Conservation (phyloP, 1,284 basidiomycete species). For the Malassezia equina region DNA sequence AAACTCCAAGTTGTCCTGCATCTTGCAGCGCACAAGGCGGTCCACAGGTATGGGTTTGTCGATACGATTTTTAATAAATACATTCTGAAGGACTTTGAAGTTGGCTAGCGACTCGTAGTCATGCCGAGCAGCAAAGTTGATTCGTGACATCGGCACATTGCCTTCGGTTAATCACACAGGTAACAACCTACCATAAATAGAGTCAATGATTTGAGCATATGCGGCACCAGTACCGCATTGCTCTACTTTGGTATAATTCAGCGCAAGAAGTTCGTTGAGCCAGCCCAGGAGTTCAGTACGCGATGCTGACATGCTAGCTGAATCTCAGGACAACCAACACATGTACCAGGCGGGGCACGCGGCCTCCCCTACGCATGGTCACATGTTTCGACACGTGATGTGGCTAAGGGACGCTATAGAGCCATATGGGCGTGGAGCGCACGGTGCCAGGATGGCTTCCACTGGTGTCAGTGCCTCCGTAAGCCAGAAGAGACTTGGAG, state of each 20-base stretch:
- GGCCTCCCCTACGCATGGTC: neutral
- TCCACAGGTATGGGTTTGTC: conserved; percentile 96
- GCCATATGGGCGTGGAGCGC: conserved; percentile 13
- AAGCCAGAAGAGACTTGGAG: conserved; percentile 6
- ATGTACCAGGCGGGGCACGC: neutral
- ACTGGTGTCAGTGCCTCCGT: conserved; percentile 10
- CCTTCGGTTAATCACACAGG: conserved; percentile 14
- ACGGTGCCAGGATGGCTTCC: neutral
- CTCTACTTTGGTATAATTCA: conserved; percentile 72
- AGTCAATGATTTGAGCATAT: conserved; percentile 63
- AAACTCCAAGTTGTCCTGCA: conserved; percentile 99
- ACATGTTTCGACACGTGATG: conserved; percentile 8
- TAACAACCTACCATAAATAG: conserved; percentile 65
- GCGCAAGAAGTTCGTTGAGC: conserved; percentile 83
- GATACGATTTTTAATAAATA: conserved; percentile 58
- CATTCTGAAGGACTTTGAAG: conserved; percentile 76
- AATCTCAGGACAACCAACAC: conserved; percentile 1
- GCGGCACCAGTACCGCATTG: conserved; percentile 62
- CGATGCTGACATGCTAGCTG: conserved; percentile 34
- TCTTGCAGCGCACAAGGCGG: conserved; percentile 90
- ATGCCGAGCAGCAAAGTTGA: conserved; percentile 53
- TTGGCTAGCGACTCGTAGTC: conserved; percentile 93
- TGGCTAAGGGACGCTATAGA: conserved; percentile 10
- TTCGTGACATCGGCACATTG: conserved; percentile 40
- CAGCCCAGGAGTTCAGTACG: conserved; percentile 80